Evolutionary conservation across 1,139 yeast species (phyloP).

Genomic region (Pichia sp.): DNA sequence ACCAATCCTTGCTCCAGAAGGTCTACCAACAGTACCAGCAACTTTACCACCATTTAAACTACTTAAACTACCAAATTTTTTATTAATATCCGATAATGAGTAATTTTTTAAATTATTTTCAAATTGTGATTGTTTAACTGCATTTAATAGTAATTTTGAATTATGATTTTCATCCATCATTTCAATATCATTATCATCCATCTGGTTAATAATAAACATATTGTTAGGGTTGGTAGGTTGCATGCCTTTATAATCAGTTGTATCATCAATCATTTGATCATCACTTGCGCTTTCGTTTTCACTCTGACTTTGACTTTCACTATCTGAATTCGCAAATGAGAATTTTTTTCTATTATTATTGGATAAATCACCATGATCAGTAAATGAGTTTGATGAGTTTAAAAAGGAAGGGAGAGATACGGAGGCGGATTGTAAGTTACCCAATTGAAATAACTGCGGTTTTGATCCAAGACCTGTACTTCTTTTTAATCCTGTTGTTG

Average conservation of each 20-base stretch:
- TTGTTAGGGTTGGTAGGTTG: not conserved
- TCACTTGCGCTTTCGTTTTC: constrained; percentile 9
- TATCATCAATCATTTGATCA: constrained; percentile 15
- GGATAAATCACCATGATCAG: not conserved
- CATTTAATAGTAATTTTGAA: constrained; percentile 1
- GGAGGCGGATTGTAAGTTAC: not conserved
- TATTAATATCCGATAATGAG: constrained; percentile 8
- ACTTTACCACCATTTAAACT: not conserved
- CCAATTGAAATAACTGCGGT: constrained; percentile 25
- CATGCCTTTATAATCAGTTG: not conserved
- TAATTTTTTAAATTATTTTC: not conserved
- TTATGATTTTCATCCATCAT: not conserved
- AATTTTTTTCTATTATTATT: constrained; percentile 13
- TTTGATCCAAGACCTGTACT: constrained; percentile 26
- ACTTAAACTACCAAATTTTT: constrained; percentile 4
- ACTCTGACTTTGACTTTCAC: not conserved
- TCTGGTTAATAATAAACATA: not conserved
- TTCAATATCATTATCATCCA: not conserved
- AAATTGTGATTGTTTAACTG: constrained; percentile 5
- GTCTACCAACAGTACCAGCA: not conserved
- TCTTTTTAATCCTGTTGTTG: constrained; percentile 22
- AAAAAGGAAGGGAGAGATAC: not conserved
- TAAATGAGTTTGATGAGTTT: not conserved
- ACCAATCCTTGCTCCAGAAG: not conserved
- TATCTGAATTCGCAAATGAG: constrained; percentile 14